These are phyloP conservation scores for Dendrocalamus latiflorus DNA, from an alignment of 202 grass and related monocot genomes.

Conservation along the genomic window DNA sequence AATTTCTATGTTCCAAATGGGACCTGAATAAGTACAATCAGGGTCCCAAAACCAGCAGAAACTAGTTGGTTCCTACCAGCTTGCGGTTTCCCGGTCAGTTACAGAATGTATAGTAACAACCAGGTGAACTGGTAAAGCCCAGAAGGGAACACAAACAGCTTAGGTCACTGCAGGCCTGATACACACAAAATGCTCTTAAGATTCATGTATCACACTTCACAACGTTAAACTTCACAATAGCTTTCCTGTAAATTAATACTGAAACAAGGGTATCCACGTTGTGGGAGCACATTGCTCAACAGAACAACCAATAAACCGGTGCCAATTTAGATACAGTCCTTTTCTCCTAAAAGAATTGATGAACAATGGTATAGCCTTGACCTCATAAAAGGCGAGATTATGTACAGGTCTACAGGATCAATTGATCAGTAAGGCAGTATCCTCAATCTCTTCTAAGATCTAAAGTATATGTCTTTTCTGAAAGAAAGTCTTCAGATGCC, in stretches of 20 bases:
- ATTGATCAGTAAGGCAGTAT: background rate
- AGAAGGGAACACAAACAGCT: background rate
- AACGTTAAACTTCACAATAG: background rate
- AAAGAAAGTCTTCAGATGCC: constrained; percentile 49
- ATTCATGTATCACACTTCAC: background rate
- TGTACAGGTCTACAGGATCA: background rate
- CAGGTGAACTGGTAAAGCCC: background rate
- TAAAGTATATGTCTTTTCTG: constrained; percentile 36
- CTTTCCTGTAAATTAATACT: background rate
- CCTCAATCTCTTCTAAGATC: background rate
- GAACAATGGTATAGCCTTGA: background rate
- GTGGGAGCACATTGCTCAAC: background rate
- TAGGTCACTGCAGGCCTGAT: background rate
- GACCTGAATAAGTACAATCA: background rate
- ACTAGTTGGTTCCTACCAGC: background rate
- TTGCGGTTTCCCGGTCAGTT: background rate
- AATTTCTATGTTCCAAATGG: background rate
- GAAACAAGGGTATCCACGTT: background rate
- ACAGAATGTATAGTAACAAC: background rate
- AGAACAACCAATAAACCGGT: background rate
- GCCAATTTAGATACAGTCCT: background rate
- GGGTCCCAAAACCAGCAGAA: background rate
- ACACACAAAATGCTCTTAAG: background rate
- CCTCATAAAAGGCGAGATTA: background rate
- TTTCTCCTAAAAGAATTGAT: background rate